phyloP scores from a whole-genome alignment of 352 stramenopile genomes.

The Phytophthora quininea region DNA sequence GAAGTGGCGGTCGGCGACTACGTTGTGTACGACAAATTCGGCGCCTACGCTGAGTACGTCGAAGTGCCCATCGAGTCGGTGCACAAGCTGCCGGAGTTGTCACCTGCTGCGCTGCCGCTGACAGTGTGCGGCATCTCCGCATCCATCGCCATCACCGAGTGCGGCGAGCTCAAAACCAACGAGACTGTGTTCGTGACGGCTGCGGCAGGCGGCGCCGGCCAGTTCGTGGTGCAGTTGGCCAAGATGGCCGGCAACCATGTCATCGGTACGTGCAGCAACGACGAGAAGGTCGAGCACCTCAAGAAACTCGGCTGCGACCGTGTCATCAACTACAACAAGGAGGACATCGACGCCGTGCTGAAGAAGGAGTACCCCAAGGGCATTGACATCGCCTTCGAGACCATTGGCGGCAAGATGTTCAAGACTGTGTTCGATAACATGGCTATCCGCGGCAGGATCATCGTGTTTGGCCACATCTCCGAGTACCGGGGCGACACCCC shows the following conservation, averaged over 20 bases:
- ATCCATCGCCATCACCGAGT: conserved; percentile 52
- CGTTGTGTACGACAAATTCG: conserved; percentile 49
- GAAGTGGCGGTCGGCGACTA: conserved; percentile 46
- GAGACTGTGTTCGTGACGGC: conserved; percentile 65
- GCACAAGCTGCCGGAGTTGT: conserved; percentile 35
- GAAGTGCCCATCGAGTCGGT: conserved; percentile 37
- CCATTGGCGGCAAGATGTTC: conserved; percentile 40
- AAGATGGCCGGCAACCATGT: conserved; percentile 77
- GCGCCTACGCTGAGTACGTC: conserved; percentile 46
- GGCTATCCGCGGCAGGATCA: conserved; percentile 44
- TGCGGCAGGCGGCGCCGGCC: conserved; percentile 69
- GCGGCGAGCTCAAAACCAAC: conserved; percentile 49
- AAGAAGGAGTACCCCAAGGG: conserved; percentile 38
- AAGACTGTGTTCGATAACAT: conserved; percentile 52
- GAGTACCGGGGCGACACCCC: conserved; percentile 35
- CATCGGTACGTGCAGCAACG: conserved; percentile 79
- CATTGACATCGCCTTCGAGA: conserved; percentile 39
- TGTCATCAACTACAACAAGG: conserved; percentile 84
- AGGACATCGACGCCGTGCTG: conserved; percentile 34
- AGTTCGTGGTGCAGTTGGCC: conserved; percentile 83
- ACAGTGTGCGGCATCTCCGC: conserved; percentile 53
- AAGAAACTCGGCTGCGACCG: conserved; percentile 61
- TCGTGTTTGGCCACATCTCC: conserved; percentile 51
- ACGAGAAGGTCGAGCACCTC: conserved; percentile 81
- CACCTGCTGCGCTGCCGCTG: conserved; percentile 35